phyloP scores from a whole-genome alignment of 768 basidiomycete species.

The Pleurotus pulmonarius region DNA sequence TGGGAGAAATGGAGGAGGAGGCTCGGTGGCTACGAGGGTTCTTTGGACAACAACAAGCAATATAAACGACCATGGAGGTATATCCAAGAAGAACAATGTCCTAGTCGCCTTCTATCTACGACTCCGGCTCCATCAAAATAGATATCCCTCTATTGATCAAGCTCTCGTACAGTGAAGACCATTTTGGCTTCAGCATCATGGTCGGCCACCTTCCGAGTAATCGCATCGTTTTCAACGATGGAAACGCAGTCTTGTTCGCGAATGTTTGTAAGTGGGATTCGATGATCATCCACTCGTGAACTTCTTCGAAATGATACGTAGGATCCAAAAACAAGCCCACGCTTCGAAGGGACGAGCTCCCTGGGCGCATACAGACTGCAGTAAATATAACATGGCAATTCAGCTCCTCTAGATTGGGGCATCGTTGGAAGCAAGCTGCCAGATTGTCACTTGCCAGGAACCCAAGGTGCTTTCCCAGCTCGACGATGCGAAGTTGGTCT shows the following conservation, averaged over 20 bases:
- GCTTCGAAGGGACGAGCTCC: constrained; percentile 35
- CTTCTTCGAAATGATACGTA: constrained; percentile 38
- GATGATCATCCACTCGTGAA: constrained; percentile 35
- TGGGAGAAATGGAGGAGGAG: constrained; percentile 79
- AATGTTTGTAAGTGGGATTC: constrained; percentile 24
- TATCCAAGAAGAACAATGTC: no score
- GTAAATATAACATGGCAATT: constrained; percentile 59
- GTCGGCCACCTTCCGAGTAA: constrained; percentile 54
- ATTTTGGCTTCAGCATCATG: constrained; percentile 33
- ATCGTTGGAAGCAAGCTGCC: constrained; percentile 39
- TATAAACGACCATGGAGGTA: background rate
- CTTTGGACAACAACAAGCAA: constrained; percentile 31
- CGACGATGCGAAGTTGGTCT: constrained; percentile 45
- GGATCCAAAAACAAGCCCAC: constrained; percentile 45
- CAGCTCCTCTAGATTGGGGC: constrained; percentile 43
- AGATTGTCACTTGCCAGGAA: constrained; percentile 52
- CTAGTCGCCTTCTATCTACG: background rate
- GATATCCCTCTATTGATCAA: constrained; percentile 29
- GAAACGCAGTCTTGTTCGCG: constrained; percentile 25
- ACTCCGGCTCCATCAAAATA: constrained; percentile 17
- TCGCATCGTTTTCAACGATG: constrained; percentile 39
- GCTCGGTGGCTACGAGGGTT: constrained; percentile 64
- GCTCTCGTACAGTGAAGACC: constrained; percentile 24
- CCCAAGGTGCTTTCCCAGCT: constrained; percentile 54
- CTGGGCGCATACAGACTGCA: constrained; percentile 16